Conservation (phyloP, 176 grass and related monocot species). For the Elymus sibiricus region DNA sequence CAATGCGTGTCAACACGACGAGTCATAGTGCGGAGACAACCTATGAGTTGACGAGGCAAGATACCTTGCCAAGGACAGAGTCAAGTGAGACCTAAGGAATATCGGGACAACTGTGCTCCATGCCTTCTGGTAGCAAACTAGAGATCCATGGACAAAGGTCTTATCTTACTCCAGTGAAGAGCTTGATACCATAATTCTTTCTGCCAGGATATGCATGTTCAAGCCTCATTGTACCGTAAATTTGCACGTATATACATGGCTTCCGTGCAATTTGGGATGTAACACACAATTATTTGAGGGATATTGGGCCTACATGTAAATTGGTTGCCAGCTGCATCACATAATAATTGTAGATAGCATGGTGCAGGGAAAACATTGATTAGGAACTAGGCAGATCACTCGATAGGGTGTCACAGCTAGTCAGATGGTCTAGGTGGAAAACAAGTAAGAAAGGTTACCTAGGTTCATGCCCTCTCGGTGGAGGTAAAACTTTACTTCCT, state of each 20-base stretch:
- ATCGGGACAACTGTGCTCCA: background rate
- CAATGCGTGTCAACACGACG: constrained; percentile 37
- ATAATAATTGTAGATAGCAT: background rate
- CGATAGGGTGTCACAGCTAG: no score
- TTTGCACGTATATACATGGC: background rate
- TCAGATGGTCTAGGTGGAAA: no score
- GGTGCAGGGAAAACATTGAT: no score
- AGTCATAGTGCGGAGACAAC: constrained; percentile 38
- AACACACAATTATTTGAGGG: background rate
- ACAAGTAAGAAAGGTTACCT: no score
- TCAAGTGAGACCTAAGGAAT: constrained; percentile 36
- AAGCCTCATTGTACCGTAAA: background rate
- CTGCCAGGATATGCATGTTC: background rate
- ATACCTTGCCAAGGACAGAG: constrained; percentile 57
- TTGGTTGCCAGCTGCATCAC: constrained; percentile 13
- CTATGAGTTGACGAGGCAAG: constrained; percentile 68
- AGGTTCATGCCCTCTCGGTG: no score
- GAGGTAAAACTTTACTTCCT: no score
- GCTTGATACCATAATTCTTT: background rate
- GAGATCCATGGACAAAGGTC: background rate
- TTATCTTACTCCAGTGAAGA: constrained; percentile 5
- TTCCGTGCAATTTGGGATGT: background rate
- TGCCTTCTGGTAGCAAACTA: background rate
- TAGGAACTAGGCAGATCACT: no score
- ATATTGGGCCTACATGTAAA: background rate